Evolutionary conservation across 2,329 filamentous ascomycete genomes (phyloP), one percentile per base, ranked within the genome.

Genomic region (Fusarium pseudograminearum): DNA sequence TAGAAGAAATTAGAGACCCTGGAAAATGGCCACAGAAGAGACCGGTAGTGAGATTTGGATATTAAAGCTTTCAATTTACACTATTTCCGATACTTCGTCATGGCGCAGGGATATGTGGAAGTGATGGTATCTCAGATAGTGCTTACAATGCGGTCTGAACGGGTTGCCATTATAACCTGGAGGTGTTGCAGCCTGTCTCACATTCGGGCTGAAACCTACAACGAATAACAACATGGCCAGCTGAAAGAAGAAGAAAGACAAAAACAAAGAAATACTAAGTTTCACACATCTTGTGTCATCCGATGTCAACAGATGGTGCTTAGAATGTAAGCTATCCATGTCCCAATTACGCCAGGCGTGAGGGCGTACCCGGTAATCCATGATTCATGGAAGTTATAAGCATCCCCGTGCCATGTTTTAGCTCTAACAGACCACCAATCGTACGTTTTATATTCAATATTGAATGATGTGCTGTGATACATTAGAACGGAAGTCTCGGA

Each of bases 301-400:
- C 10, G 5, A 38, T 38, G 12, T n/a, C 18, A n/a, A n/a, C 18
- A 5, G 34, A 38, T 38, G 10, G 9, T 12, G 18, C n/a, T n/a
- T n/a, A n/a, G n/a, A n/a, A n/a, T n/a, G 9, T 10, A 36, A 9
- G 34, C 9, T 36, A n/a, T 11, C 18, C 15, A 10, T 10, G 18
- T 36, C 8, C 34, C 16, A 11, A 9, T 18, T 7, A 20, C 22
- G 45, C 15, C 11, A 33, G 10, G 31, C 31, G 28, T 47, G 28
- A 47, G 14, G 33, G 20, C 15, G 9, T 34, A 8, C 14, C 22
- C 7, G 18, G 22, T 12, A 41, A 11, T 15, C 24, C 5, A 51
- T 63, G 58, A 57, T 34, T 64, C 61, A 63, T 55, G 22, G 16
- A 63, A 30, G 34, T 28, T 3, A 60, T 18, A 34, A 18, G 44